These are phyloP conservation scores for Takashimella koratensis DNA, from an alignment of 1,284 basidiomycete species.

Conservation along the genomic window DNA sequence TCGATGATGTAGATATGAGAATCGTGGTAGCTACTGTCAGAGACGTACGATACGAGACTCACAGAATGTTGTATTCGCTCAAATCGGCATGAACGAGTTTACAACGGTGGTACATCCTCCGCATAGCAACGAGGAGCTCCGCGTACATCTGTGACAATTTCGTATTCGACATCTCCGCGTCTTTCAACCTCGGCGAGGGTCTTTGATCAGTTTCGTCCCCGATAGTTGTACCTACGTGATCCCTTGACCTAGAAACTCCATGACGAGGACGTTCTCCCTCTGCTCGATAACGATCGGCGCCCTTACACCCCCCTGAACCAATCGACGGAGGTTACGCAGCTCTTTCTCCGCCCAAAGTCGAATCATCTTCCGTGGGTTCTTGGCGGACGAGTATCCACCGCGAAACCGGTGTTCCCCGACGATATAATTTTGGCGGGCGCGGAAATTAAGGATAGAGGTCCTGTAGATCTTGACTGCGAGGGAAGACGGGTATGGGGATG, in stretches of 20 bases:
- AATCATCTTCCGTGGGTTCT: conserved; percentile 98
- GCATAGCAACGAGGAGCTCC: conserved; percentile 74
- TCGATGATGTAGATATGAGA: conserved; percentile 89
- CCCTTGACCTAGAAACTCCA: conserved; percentile 82
- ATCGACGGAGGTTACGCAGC: conserved; percentile 86
- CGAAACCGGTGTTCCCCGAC: conserved; percentile 86
- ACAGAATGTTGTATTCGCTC: conserved; percentile 97
- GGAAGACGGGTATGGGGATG: conserved; percentile 58
- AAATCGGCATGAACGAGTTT: conserved; percentile 96
- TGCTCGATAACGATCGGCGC: conserved; percentile 90
- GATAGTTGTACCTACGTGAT: conserved; percentile 46
- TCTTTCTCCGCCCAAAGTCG: conserved; percentile 99
- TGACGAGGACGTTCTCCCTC: conserved; percentile 93
- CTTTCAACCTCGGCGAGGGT: conserved; percentile 86
- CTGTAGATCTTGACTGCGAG: conserved; percentile 97
- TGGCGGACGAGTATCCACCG: conserved; percentile 76
- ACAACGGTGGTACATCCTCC: conserved; percentile 85
- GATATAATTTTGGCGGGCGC: conserved; percentile 93
- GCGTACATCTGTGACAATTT: conserved; percentile 62
- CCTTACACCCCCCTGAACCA: conserved; percentile 73
- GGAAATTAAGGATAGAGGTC: conserved; percentile 95
- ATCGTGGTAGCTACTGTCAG: conserved; percentile 51
- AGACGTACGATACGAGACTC: conserved; percentile 45
- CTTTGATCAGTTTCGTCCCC: conserved; percentile 46
- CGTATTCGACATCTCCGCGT: conserved; percentile 59